Evolutionary conservation across 148 eudicot species (phyloP).

Genomic region (Pouteria glomerata): DNA sequence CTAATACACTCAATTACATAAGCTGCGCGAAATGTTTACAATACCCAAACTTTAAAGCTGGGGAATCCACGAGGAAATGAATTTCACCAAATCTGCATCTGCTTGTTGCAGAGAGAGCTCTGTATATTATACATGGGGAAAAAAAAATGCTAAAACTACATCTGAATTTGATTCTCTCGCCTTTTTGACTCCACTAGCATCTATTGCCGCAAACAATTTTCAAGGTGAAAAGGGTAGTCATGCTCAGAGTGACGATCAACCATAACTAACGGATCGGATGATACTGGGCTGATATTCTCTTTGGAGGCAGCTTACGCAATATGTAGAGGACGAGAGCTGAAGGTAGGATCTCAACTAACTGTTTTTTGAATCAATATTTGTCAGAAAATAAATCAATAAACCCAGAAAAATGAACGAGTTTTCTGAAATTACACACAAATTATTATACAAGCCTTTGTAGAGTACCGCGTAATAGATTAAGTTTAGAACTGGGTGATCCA

Average conservation of each 20-base stretch:
- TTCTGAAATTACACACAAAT: not conserved
- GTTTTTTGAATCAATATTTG: conserved; percentile 23
- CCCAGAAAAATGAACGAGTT: not conserved
- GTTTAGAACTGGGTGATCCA: conserved; percentile 81
- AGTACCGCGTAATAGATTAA: conserved; percentile 77
- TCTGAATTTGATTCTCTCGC: not conserved
- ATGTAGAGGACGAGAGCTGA: conserved; percentile 86
- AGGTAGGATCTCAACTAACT: conserved; percentile 92
- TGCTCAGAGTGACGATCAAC: not conserved
- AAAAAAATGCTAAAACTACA: not conserved
- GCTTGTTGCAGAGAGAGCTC: conserved; percentile 17
- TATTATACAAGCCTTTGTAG: not conserved
- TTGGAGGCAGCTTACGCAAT: conserved; percentile 82
- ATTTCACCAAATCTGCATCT: conserved; percentile 8
- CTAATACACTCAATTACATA: not conserved
- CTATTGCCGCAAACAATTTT: conserved; percentile 11
- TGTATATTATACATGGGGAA: conserved; percentile 13
- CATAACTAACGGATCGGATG: conserved; percentile 58
- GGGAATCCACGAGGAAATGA: conserved; percentile 11
- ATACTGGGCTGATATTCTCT: conserved; percentile 62
- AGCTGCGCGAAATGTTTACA: conserved; percentile 6
- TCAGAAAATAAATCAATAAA: not conserved
- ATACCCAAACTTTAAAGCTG: conserved; percentile 3
- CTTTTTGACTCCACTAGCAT: conserved; percentile 9
- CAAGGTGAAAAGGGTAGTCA: not conserved